A percentile compares a stretch with the other conserved stretches of the same genome.
These are phyloP conservation scores for Ephemerocybe angulata DNA, from an alignment of 768 basidiomycete species.

Conservation along the genomic window DNA sequence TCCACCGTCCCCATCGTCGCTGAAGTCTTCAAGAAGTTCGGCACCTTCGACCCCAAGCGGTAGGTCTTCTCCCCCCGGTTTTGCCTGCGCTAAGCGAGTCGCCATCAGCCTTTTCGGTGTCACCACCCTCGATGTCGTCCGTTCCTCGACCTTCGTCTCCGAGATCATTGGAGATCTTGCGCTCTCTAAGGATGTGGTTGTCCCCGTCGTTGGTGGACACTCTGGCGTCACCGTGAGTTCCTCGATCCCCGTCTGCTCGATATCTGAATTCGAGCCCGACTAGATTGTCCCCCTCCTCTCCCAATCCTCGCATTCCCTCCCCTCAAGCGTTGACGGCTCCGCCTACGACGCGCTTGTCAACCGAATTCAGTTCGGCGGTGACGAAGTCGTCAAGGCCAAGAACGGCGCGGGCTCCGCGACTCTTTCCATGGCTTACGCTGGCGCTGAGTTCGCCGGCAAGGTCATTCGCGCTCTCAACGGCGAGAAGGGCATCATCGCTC, in stretches of 20 bases:
- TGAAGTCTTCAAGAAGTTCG: constrained; percentile 91
- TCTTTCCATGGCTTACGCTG: constrained; percentile 95
- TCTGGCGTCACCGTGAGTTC: constrained; percentile 78
- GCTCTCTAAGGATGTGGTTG: constrained; percentile 57
- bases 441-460: constrained; percentile 83
- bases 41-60: constrained; percentile 90
- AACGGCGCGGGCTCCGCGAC: constrained; percentile 92
- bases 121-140: constrained; percentile 95
- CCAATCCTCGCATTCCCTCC: constrained; percentile 78
- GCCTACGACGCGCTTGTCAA: constrained; percentile 62
- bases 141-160: constrained; percentile 93
- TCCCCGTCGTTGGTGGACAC: constrained; percentile 95
- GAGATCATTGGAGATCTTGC: constrained; percentile 66
- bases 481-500: constrained; percentile 82
- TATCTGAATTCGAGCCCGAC: background rate
- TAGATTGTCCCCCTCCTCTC: constrained; percentile 93
- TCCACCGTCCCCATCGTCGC: constrained; percentile 97
- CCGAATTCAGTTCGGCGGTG: constrained; percentile 93
- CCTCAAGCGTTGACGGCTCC: constrained; percentile 45
- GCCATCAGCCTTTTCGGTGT: constrained; percentile 85
- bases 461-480: constrained; percentile 82
- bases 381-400: constrained; percentile 98
- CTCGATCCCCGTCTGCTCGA: background rate
- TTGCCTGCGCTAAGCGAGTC: background rate
- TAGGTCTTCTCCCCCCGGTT: constrained; percentile 28